Evolutionary conservation across 805 yeast species (phyloP), one percentile per base, ranked within the genome.

Genomic region (Ogataea methanolica): DNA sequence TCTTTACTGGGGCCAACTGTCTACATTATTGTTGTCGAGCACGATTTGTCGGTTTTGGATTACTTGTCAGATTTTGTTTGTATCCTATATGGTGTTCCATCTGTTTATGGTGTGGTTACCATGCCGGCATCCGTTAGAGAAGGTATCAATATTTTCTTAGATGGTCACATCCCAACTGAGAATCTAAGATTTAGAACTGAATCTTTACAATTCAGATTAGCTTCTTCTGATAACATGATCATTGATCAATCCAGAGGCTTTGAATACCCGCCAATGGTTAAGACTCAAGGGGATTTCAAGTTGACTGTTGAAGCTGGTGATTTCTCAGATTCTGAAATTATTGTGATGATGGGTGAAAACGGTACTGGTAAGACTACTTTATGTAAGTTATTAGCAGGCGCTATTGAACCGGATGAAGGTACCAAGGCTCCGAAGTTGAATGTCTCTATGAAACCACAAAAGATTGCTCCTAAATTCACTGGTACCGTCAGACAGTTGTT

Each of bases 301-400:
- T 77, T 94, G 67, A 74, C 71, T 49, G 85, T 94, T 51, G 85
- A 88, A 63, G 63, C 79, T 40, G 99, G 99, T 72, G 91, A 85
- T 49, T 94, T 92, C 72, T 84, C 96, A 47, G 96, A 94, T 69
- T 88, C 97, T 39, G 99, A 94, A 75, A 94, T 94, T 60, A 78
- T 94, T 62, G 99, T 94, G 48, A 88, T 94, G 97, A 92, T 94
- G 96, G 99, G 99, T 67, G 99, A 94, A 74, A 94, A 94, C 70
- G 99, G 99, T 75, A 94, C 99, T 17, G 99, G 99, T 76, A 94
- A 94, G 75, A 94, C 99, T 38, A 94, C 99, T 15, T 84, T 94
- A 75, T 92, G 97, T 80, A 88, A 86, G 69, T 74, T 94, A 62
- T 76, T 94, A 62, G 98, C 99, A 21, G 99, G 98, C 65, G 89